A percentile compares a stretch with the other conserved stretches of the same genome.
phyloP scores from a whole-genome alignment of 306 rosid genomes.

The Begonia peltatifolia region DNA sequence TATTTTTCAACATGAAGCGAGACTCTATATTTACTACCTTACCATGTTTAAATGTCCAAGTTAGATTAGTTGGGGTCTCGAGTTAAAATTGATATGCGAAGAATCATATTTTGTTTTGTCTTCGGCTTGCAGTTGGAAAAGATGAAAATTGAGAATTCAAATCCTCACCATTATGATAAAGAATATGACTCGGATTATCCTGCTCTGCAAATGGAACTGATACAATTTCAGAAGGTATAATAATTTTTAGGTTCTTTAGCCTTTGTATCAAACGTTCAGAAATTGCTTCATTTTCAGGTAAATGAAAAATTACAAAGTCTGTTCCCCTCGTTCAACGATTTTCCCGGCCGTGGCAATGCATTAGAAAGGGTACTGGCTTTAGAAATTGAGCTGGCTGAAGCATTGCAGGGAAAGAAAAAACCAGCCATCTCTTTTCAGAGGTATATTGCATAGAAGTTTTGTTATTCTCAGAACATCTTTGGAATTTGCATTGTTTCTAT shows the following conservation, averaged over 20 bases:
- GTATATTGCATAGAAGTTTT: constrained; percentile 17
- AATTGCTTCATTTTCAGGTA: constrained; percentile 27
- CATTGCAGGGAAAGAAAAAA: constrained; percentile 67
- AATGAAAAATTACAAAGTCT: constrained; percentile 66
- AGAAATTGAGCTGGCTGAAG: constrained; percentile 88
- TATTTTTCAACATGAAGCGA: too few species aligned
- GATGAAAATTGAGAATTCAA: constrained; percentile 67
- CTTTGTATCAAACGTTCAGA: background rate
- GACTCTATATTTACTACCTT: too few species aligned
- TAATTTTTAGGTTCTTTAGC: constrained; percentile 8
- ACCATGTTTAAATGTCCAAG: too few species aligned
- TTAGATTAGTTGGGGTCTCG: too few species aligned
- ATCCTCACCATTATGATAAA: constrained; percentile 29
- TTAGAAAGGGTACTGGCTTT: constrained; percentile 90
- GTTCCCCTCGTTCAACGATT: constrained; percentile 56
- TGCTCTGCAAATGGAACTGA: constrained; percentile 56
- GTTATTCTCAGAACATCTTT: too few species aligned
- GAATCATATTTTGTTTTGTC: background rate
- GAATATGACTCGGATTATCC: constrained; percentile 36
- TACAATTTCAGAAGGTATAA: constrained; percentile 62
- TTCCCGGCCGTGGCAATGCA: constrained; percentile 61
- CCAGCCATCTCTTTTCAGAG: constrained; percentile 69
- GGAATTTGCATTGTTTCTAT: too few species aligned
- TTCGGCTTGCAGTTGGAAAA: constrained; percentile 64
- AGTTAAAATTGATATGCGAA: too few species aligned